Conservation (phyloP, 2,329 filamentous ascomycete genomes). For the Colletotrichum cereale region DNA sequence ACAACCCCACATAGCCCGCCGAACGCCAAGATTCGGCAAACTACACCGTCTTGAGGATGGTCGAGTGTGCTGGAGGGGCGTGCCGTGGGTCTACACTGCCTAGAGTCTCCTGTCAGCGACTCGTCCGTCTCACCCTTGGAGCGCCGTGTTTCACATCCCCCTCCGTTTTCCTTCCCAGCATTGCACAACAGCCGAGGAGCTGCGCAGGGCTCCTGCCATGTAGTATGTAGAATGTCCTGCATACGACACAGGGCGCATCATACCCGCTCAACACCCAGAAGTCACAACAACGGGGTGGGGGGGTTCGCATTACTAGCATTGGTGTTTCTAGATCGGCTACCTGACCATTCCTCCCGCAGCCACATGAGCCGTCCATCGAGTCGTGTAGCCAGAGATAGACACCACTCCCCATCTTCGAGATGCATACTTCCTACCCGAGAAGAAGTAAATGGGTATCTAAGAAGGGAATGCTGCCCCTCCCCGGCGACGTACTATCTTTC, state of each 20-base stretch:
- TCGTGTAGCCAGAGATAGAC: slow-evolving; percentile 17
- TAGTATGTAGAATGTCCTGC: background rate
- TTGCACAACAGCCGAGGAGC: slow-evolving; percentile 12
- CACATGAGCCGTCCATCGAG: slow-evolving; percentile 11
- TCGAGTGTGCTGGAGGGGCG: slow-evolving; percentile 7
- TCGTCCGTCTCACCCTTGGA: slow-evolving; percentile 28
- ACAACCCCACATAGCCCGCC: slow-evolving; percentile 5
- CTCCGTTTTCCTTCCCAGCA: slow-evolving; percentile 24
- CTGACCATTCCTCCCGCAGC: background rate
- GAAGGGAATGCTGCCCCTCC: background rate
- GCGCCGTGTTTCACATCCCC: slow-evolving; percentile 33
- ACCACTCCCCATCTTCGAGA: background rate
- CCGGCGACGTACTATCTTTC: slow-evolving; percentile 10
- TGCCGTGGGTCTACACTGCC: slow-evolving; percentile 15
- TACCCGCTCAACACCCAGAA: slow-evolving; percentile 10
- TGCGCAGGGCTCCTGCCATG: background rate
- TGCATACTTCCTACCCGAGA: background rate
- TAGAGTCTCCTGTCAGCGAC: slow-evolving; percentile 32
- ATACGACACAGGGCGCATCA: slow-evolving; percentile 19
- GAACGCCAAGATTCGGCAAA: slow-evolving; percentile 14
- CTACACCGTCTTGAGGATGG: slow-evolving; percentile 16
- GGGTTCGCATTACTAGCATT: slow-evolving; percentile 22
- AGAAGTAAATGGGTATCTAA: background rate
- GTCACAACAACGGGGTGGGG: background rate
- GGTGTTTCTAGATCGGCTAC: slow-evolving; percentile 29